phyloP scores from a whole-genome alignment of 257 asterid genomes.

The Solanum etuberosum region DNA sequence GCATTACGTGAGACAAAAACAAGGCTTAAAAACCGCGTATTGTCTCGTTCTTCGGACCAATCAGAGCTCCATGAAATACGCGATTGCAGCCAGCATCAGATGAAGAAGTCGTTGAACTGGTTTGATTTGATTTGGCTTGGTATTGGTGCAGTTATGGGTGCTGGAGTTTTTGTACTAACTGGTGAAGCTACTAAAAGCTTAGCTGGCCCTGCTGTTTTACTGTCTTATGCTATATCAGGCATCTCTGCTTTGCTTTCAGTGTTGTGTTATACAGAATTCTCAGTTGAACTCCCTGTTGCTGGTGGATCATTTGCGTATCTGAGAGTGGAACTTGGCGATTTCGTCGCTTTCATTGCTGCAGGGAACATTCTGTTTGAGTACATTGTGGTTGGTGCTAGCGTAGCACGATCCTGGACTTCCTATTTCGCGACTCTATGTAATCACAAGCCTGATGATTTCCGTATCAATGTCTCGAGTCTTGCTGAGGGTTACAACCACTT shows the following conservation, averaged over 20 bases:
- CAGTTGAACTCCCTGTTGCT: slow-evolving; percentile 27
- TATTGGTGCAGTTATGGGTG: slow-evolving; percentile 30
- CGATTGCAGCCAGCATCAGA: slow-evolving; percentile 17
- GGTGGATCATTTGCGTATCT: slow-evolving; percentile 32
- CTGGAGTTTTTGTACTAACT: slow-evolving; percentile 25
- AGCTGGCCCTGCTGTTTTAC: slow-evolving; percentile 24
- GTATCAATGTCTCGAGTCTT: slow-evolving; percentile 10
- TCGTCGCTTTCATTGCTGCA: slow-evolving; percentile 22
- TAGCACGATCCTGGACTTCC: slow-evolving; percentile 30
- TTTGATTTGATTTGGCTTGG: slow-evolving; percentile 33
- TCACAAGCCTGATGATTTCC: slow-evolving; percentile 16
- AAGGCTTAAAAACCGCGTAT: slow-evolving; percentile 18
- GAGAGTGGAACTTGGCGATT: slow-evolving; percentile 25
- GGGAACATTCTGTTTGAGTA: slow-evolving; percentile 27
- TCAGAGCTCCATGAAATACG: slow-evolving; percentile 13
- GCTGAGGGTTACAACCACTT: slow-evolving; percentile 19
- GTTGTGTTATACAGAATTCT: slow-evolving; percentile 20
- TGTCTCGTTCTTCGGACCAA: slow-evolving; percentile 14
- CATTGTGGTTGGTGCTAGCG: slow-evolving; percentile 16
- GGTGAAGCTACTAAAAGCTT: slow-evolving; percentile 20
- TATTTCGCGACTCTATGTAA: slow-evolving; percentile 22
- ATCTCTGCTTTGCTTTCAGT: slow-evolving; percentile 10
- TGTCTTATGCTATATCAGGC: slow-evolving; percentile 20
- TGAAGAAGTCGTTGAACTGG: slow-evolving; percentile 20
- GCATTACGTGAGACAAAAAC: slow-evolving; percentile 12